A percentile compares a stretch with the other conserved stretches of the same genome.
Evolutionary conservation across 2,329 filamentous ascomycete species (phyloP).

Genomic region (Pseudopithomyces maydicus): DNA sequence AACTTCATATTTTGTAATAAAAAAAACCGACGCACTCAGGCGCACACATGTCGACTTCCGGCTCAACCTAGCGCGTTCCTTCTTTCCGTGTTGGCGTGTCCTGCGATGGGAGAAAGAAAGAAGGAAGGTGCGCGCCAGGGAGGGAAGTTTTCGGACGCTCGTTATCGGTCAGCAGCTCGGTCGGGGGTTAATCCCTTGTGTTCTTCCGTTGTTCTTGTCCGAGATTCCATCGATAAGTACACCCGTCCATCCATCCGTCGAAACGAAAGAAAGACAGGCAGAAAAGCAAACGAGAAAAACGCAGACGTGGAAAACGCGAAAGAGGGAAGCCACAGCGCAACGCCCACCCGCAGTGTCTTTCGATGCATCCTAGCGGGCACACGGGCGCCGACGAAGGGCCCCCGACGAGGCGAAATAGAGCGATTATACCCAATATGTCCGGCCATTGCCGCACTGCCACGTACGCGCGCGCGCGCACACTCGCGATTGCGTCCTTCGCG

Average conservation of each 20-base stretch:
- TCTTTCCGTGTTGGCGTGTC: conserved; percentile 11
- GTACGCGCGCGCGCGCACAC: conserved; percentile 11
- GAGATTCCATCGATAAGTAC: no score
- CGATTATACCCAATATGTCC: conserved; percentile 52
- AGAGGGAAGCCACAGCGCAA: no score
- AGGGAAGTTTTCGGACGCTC: conserved; percentile 46
- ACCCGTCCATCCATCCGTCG: no score
- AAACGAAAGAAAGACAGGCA: no score
- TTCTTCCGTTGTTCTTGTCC: no score
- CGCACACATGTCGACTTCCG: conserved; percentile 45
- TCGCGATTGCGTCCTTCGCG: conserved; percentile 19
- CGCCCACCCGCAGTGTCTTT: no score
- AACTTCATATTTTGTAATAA: no score
- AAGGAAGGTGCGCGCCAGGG: conserved; percentile 25
- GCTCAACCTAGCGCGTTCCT: conserved; percentile 23
- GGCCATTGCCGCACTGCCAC: conserved; percentile 44
- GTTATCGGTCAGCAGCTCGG: conserved; percentile 47
- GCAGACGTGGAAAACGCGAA: no score
- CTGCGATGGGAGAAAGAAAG: conserved; percentile 21
- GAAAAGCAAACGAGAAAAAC: no score
- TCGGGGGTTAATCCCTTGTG: conserved; percentile 22
- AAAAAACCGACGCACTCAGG: conserved; percentile 35
- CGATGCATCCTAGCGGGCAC: no score
- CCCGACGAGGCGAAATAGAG: conserved; percentile 44
- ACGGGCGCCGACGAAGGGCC: no score